Evolutionary conservation across 148 eudicot species (phyloP), one percentile per base, ranked within the genome.

Genomic region (Arbutus unedo): DNA sequence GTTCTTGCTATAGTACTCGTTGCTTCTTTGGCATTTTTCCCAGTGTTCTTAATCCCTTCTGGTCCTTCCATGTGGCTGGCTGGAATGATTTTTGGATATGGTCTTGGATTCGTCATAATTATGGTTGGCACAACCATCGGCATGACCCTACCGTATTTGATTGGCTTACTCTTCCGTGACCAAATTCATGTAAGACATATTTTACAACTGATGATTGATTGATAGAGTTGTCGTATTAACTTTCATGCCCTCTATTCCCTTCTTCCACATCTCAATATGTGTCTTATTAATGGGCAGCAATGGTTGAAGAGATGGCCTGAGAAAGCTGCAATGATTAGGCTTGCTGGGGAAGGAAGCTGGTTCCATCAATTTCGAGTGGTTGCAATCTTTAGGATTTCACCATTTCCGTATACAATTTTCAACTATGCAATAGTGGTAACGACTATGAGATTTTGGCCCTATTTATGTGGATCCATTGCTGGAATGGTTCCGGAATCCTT

Each of bases 31-130:
- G 93, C 92, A 83, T 10, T 95, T 45, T 95, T 95, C 83, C 98
- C 98, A 21, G 95, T 91, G 74, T 77, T 95, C 77, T 85, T 95
- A 51, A 85, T 95, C 76, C 98, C 96, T 80, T 93, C 98, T 50
- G 97, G 93, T 50, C 98, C 98, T 82, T 92, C 98, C 74, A 93
- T 95, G 98, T 94, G 98, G 98, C 90, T 95, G 23, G 98, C 98
- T 77, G 98, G 98, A 44, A 95, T 95, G 98, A 92, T 93, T 81
- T 95, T 93, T 85, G 98, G 98, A 47, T 95, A 95, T 88, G 98
- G 93, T 62, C 90, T 90, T 72, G 98, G 98, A 41, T 95, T 95
- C 79, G 83, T 95, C 75, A 93, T 95, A 59, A 95, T 95, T 81
- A 95, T 95, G 96, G 89, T 90, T 81, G 98, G 98, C 79, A 93